Evolutionary conservation across 1,139 yeast species (phyloP).

Genomic region (Kazachstania sp.): DNA sequence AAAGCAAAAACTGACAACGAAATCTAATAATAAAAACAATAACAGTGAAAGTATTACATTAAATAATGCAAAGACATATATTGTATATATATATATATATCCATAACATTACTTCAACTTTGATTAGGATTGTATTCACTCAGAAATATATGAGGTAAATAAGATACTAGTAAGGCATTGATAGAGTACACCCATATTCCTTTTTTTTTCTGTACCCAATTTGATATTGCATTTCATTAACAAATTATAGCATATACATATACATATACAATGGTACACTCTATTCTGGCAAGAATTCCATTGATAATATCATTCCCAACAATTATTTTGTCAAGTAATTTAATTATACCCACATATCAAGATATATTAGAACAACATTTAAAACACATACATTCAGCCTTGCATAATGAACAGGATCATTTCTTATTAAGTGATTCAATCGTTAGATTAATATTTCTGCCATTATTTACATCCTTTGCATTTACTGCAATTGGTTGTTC

Average conservation of each 20-base stretch:
- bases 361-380: constrained; percentile 5
- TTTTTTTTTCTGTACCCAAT: background rate
- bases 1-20: too few species aligned
- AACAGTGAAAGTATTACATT: too few species aligned
- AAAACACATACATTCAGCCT: background rate
- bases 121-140: too few species aligned
- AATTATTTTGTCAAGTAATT: constrained; percentile 28
- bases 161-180: too few species aligned
- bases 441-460: constrained; percentile 18
- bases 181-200: background rate
- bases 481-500: constrained; percentile 10
- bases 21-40: too few species aligned
- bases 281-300: constrained; percentile 29
- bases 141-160: too few species aligned
- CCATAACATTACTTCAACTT: too few species aligned
- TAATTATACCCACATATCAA: constrained; percentile 21
- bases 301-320: constrained; percentile 34
- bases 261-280: constrained; percentile 7
- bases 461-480: constrained; percentile 24
- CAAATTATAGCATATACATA: background rate
- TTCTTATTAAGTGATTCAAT: background rate
- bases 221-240: background rate
- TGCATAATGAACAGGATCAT: background rate
- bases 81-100: too few species aligned
- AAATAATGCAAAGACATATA: too few species aligned